phyloP scores from a whole-genome alignment of 2,329 filamentous ascomycete genomes.

The Tolypocladium pustulatum region DNA sequence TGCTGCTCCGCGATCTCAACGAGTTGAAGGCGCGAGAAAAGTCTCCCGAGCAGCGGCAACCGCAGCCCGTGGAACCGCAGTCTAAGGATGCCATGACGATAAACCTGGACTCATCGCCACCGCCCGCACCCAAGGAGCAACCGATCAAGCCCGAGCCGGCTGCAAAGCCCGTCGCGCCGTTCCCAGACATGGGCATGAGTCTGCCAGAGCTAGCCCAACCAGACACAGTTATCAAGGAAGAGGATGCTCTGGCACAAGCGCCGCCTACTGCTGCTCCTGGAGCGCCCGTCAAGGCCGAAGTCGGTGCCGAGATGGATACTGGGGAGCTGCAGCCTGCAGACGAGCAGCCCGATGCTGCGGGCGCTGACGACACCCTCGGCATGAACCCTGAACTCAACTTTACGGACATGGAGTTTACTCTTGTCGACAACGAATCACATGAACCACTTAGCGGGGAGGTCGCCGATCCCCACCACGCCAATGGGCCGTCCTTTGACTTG shows the following conservation, averaged over 20 bases:
- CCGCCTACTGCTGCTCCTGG: background rate
- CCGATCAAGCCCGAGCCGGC: conserved; percentile 21
- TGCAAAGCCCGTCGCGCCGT: conserved; percentile 37
- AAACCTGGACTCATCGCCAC: conserved; percentile 25
- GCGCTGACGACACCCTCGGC: conserved; percentile 7
- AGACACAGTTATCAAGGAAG: conserved; percentile 11
- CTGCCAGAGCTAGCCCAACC: conserved; percentile 17
- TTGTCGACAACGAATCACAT: conserved; percentile 27
- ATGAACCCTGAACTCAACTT: conserved; percentile 34
- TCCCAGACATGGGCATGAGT: conserved; percentile 46
- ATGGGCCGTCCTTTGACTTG: conserved; percentile 34
- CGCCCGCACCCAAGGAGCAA: conserved; percentile 15
- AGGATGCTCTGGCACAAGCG: conserved; percentile 4
- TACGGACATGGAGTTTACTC: conserved; percentile 46
- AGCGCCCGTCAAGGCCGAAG: conserved; percentile 13
- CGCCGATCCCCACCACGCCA: conserved; percentile 8
- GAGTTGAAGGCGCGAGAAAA: conserved; percentile 18
- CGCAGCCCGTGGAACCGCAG: conserved; percentile 22
- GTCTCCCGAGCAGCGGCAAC: conserved; percentile 7
- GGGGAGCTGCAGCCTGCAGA: conserved; percentile 15
- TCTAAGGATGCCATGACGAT: conserved; percentile 24
- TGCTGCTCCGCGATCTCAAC: conserved; percentile 43
- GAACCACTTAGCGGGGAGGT: conserved; percentile 8
- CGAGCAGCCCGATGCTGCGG: conserved; percentile 10
- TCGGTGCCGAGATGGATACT: conserved; percentile 13